Percentiles rank a stretch among this genome's conserved stretches.
These are phyloP conservation scores for Bauhinia variegata DNA, from an alignment of 306 rosid genomes.

Conservation along the genomic window DNA sequence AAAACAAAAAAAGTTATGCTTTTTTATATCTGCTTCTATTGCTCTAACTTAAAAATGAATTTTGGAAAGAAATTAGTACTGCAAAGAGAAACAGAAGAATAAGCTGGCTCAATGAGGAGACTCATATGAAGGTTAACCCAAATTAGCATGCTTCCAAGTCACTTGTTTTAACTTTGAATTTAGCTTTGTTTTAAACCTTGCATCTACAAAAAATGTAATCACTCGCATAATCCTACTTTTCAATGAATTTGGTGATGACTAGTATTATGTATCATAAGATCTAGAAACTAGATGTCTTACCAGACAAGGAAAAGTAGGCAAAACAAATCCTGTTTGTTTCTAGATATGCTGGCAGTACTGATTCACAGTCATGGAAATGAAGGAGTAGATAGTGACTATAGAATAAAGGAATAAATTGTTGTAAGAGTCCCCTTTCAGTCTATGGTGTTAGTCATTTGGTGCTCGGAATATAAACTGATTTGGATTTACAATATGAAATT, in stretches of 20 bases:
- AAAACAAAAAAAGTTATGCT: not conserved
- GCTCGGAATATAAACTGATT: not conserved
- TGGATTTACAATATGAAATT: not conserved
- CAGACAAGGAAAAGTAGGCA: not conserved
- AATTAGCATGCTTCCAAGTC: not conserved
- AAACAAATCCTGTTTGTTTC: not conserved
- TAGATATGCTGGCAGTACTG: no score
- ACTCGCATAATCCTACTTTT: slow-evolving; percentile 6
- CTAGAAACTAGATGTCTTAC: not conserved
- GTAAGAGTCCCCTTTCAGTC: no score
- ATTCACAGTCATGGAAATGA: no score
- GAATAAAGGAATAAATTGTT: no score
- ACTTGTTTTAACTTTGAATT: no score
- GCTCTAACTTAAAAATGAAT: no score
- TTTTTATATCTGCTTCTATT: slow-evolving; percentile 5
- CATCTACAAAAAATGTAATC: not conserved
- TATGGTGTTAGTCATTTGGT: no score
- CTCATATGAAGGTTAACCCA: not conserved
- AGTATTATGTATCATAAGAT: not conserved
- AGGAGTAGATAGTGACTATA: not conserved
- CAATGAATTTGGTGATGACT: slow-evolving; percentile 4
- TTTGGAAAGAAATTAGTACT: slow-evolving; percentile 7
- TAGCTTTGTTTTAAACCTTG: not conserved
- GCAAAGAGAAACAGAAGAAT: not conserved
- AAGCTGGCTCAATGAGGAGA: slow-evolving; percentile 5